phyloP scores from a whole-genome alignment of 2,329 filamentous ascomycete genomes.

The Colletotrichum sp. region DNA sequence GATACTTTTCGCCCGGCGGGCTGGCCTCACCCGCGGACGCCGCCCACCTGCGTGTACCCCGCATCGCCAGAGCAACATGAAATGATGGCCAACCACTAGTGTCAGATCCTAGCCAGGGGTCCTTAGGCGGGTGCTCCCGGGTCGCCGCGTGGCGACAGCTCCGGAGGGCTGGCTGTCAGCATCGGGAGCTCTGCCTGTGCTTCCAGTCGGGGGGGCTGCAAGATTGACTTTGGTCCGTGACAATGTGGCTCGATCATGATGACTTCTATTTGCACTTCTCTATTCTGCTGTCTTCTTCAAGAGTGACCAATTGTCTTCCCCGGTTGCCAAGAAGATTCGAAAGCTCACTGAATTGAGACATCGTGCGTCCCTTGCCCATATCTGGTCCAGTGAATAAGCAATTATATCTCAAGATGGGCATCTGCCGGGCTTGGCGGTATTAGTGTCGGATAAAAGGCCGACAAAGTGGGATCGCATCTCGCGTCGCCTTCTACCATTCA shows the following conservation, averaged over 20 bases:
- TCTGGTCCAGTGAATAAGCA: background rate
- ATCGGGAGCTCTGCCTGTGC: background rate
- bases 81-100: background rate
- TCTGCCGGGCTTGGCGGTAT: slow-evolving; percentile 1
- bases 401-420: background rate
- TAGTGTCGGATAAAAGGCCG: slow-evolving; percentile 12
- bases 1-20: background rate
- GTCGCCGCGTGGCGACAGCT: background rate
- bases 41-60: slow-evolving; percentile 4
- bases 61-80: slow-evolving; percentile 6
- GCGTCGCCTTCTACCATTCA: background rate
- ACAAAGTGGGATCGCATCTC: background rate
- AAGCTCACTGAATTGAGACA: background rate
- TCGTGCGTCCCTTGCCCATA: too few relatives aligned
- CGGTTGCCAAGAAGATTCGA: background rate
- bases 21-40: background rate
- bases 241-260: background rate
- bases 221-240: background rate
- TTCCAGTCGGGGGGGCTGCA: background rate
- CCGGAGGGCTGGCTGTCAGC: background rate
- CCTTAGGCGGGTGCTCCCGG: slow-evolving; percentile 12
- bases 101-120: slow-evolving; percentile 11
- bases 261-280: background rate
- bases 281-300: background rate
- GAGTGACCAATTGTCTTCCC: background rate